phyloP scores from a whole-genome alignment of 2,329 filamentous ascomycete species.

The Calonectria ilicicola region DNA sequence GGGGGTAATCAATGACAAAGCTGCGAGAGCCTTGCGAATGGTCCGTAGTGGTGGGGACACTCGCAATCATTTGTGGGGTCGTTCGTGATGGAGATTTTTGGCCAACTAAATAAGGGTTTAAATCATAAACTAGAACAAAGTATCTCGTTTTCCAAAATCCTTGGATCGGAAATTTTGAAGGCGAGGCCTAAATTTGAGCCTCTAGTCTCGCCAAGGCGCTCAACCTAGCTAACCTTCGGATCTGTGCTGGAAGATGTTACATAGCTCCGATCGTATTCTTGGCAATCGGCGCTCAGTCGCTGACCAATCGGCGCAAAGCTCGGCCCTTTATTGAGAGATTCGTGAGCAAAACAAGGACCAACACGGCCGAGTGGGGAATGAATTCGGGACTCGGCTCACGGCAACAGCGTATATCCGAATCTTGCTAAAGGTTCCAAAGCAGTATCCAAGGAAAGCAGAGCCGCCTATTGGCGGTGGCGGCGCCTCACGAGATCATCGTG shows the following conservation, averaged over 20 bases:
- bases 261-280: not conserved
- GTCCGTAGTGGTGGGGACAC: not conserved
- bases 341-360: not conserved
- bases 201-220: not conserved
- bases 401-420: conserved; percentile 5
- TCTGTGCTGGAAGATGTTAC: not conserved
- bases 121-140: not conserved
- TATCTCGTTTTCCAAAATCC: not conserved
- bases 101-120: not conserved
- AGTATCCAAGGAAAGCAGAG: not conserved
- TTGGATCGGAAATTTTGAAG: not conserved
- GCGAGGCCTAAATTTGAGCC: not conserved
- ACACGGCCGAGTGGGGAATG: not conserved
- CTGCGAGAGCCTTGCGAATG: not conserved
- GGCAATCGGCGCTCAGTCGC: not conserved
- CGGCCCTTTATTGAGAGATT: not conserved
- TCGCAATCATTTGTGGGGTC: not conserved
- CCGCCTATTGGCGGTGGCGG: not conserved
- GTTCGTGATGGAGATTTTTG: not conserved
- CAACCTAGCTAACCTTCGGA: not conserved
- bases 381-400: not conserved
- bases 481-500: not conserved
- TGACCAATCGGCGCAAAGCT: conserved; percentile 5
- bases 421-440: not conserved
- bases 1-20: conserved; percentile 3